Conservation (phyloP, 1,139 yeast genomes). For the Hanseniaspora sp. region DNA sequence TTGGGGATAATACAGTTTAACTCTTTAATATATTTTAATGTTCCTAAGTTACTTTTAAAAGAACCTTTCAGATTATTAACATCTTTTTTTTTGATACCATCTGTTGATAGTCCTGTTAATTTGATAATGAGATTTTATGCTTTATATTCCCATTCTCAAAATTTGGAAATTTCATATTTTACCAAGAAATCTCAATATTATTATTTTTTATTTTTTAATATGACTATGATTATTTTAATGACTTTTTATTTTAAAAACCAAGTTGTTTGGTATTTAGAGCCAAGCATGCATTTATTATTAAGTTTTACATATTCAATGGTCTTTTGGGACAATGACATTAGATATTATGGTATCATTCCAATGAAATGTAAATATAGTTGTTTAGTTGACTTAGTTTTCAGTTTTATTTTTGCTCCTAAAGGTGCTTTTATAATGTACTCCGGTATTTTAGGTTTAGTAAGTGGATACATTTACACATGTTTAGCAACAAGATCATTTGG, state of each 20-base stretch:
- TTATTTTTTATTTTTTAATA: slow-evolving; percentile 13
- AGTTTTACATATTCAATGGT: slow-evolving; percentile 28
- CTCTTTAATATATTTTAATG: neutral
- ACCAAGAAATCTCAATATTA: neutral
- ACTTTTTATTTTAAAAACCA: slow-evolving; percentile 6
- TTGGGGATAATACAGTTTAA: neutral
- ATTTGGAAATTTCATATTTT: slow-evolving; percentile 11
- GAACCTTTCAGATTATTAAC: slow-evolving; percentile 1
- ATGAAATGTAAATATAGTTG: slow-evolving; percentile 28
- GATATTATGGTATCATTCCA: slow-evolving; percentile 29
- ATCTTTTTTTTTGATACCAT: slow-evolving; percentile 5
- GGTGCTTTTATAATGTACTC: slow-evolving; percentile 20
- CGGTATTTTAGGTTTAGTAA: slow-evolving; percentile 22
- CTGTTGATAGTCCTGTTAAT: neutral
- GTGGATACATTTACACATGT: slow-evolving; percentile 27
- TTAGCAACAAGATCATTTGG: slow-evolving; percentile 29
- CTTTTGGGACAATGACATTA: slow-evolving; percentile 24
- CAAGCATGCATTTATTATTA: slow-evolving; percentile 16
- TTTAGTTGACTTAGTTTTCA: slow-evolving; percentile 23
- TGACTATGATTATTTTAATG: neutral
- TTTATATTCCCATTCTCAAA: slow-evolving; percentile 11
- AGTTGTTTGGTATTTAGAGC: slow-evolving; percentile 10
- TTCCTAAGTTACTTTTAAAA: neutral
- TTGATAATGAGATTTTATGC: slow-evolving; percentile 6
- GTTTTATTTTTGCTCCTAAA: slow-evolving; percentile 23